Evolutionary conservation across 371 early-diverging fungal species (phyloP), one percentile per base, ranked within the genome.

Genomic region (Mucor mucedo): DNA sequence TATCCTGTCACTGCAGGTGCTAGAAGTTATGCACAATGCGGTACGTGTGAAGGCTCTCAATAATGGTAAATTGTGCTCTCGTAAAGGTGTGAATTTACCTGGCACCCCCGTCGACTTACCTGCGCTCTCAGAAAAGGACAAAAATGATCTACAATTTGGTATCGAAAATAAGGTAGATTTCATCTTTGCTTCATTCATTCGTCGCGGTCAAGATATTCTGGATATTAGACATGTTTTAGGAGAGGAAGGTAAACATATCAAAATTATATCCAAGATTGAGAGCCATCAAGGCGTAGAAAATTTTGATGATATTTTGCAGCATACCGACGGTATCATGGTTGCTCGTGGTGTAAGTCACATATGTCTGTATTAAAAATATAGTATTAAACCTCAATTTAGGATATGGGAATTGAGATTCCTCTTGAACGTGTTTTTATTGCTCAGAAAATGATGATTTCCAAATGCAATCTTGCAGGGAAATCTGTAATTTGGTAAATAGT

Each of bases 261-360:
- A 94, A 84, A 95, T 96, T 69, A 94, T 97, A 49, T 85, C 91
- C 69, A 97, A 97, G 85, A 95, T 97, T 68, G 99, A 99, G 83
- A 94, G 92, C 65, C 89, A 93, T 69, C 92, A 96, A 80, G 99
- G 96, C 42, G 89, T 99, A 27, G 83, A 89, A 66, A 99, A 99
- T 85, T 94, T 99, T 87, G 95, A 96, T 70, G 98, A 95, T 67
- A 99, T 99, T 66, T 78, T 98, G 35, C 78, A 70, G 30, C 96
- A 87, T 52, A 91, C 98, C 11, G 99, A 99, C 83, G 99, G 98
- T 59, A 87, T 99, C 60, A 98, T 99, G 99, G 91, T 99, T 56
- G 99, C 99, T 41, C 91, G 99, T 72, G 99, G 99, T 55, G 28
- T 58, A 40, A 16, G 38, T 55, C 39, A 13, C 38, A 4, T 21